Conservation (phyloP, 257 asterid genomes). For the Orobanche coerulescens region DNA sequence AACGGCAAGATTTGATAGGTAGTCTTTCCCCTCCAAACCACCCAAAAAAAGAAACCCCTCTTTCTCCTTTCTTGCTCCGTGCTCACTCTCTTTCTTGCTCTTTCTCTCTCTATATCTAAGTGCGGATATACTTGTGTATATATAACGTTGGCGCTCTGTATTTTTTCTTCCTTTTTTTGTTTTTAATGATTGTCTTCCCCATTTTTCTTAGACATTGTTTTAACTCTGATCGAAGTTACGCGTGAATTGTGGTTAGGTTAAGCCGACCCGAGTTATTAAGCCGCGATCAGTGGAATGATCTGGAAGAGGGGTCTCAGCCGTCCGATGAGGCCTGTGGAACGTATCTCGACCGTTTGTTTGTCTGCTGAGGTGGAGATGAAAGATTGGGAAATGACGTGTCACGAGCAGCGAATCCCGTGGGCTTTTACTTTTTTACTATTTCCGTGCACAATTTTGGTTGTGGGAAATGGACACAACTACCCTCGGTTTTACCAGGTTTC, state of each 20-base stretch:
- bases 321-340: slow-evolving; percentile 17
- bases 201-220: background rate
- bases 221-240: slow-evolving; percentile 19
- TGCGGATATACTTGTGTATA: background rate
- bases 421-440: slow-evolving; percentile 13
- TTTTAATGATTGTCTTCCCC: background rate
- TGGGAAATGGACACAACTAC: slow-evolving; percentile 10
- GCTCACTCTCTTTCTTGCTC: background rate
- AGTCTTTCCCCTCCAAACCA: slow-evolving; percentile 15
- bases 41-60: slow-evolving; percentile 9
- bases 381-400: slow-evolving; percentile 53
- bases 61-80: slow-evolving; percentile 23
- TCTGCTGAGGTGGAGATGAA: slow-evolving; percentile 36
- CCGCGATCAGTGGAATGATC: slow-evolving; percentile 41
- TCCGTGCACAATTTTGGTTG: slow-evolving; percentile 17
- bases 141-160: background rate
- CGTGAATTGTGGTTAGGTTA: slow-evolving; percentile 19
- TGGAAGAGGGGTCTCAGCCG: slow-evolving; percentile 41
- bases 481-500: slow-evolving; percentile 8
- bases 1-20: slow-evolving; percentile 23
- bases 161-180: background rate
- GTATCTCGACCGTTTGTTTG: slow-evolving; percentile 20
- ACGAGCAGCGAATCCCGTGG: slow-evolving; percentile 34
- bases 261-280: slow-evolving; percentile 27
- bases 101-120: slow-evolving; percentile 16